These are phyloP conservation scores for Santalum album DNA, from an alignment of 164 flowering plant species.

Conservation along the genomic window DNA sequence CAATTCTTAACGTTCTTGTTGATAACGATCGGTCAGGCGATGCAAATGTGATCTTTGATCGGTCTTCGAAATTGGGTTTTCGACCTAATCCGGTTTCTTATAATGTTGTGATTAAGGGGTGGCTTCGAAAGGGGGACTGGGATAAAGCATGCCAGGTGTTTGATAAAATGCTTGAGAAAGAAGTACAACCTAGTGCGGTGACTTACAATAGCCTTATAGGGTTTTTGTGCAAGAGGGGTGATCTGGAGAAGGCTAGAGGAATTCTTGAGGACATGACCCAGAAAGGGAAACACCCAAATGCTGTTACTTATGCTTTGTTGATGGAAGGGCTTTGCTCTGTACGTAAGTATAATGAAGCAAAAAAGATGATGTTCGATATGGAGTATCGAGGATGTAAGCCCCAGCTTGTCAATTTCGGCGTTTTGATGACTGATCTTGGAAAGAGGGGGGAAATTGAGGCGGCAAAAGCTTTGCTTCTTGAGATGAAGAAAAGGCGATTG, in stretches of 20 bases:
- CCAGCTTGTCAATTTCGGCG: slow-evolving; percentile 47
- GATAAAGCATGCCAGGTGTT: slow-evolving; percentile 47
- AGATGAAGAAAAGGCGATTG: slow-evolving; percentile 65
- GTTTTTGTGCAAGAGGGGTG: slow-evolving; percentile 47
- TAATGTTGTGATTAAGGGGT: slow-evolving; percentile 63
- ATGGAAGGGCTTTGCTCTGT: slow-evolving; percentile 71
- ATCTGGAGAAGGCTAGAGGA: slow-evolving; percentile 35
- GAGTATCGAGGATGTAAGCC: slow-evolving; percentile 78
- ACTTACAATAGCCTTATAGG: slow-evolving; percentile 69
- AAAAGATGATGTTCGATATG: slow-evolving; percentile 96
- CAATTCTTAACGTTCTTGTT: slow-evolving; percentile 51
- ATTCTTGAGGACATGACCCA: slow-evolving; percentile 55
- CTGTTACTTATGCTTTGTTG: slow-evolving; percentile 58
- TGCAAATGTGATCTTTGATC: slow-evolving; percentile 37
- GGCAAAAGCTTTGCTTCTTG: slow-evolving; percentile 44
- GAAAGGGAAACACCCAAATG: slow-evolving; percentile 51
- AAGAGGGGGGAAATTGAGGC: slow-evolving; percentile 68
- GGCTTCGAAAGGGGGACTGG: slow-evolving; percentile 35
- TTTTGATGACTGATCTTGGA: slow-evolving; percentile 73
- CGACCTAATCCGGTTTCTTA: slow-evolving; percentile 53
- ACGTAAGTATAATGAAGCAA: slow-evolving; percentile 51
- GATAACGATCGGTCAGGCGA: slow-evolving; percentile 30
- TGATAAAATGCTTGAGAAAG: slow-evolving; percentile 77
- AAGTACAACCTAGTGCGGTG: slow-evolving; percentile 51
- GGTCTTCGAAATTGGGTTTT: slow-evolving; percentile 36